Evolutionary conservation across 768 basidiomycete genomes (phyloP).

Genomic region (Imleria badia): DNA sequence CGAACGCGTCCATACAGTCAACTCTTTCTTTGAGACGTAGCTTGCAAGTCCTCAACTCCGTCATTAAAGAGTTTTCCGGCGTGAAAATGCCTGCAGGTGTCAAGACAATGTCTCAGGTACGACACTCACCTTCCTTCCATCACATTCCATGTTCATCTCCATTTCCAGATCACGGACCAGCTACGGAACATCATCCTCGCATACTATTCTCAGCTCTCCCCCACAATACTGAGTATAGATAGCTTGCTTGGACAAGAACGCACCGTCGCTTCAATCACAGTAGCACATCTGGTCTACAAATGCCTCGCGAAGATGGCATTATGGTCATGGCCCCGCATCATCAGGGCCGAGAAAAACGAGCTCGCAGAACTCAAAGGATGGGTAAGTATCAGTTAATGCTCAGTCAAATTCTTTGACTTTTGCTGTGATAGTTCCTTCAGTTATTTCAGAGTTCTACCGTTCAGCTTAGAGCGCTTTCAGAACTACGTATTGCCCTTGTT

Average conservation of each 20-base stretch:
- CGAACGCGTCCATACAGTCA: slow-evolving; percentile 42
- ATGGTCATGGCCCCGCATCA: slow-evolving; percentile 67
- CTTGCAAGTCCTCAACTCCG: slow-evolving; percentile 59
- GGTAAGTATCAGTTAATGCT: slow-evolving; percentile 39
- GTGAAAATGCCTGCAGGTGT: slow-evolving; percentile 71
- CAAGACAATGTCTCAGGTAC: slow-evolving; percentile 63
- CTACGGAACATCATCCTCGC: slow-evolving; percentile 54
- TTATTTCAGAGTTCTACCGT: slow-evolving; percentile 59
- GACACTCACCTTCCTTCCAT: slow-evolving; percentile 11
- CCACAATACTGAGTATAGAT: slow-evolving; percentile 33
- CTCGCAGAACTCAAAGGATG: slow-evolving; percentile 47
- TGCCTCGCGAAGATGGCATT: slow-evolving; percentile 64
- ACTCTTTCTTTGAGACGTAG: slow-evolving; percentile 56
- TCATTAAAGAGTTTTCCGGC: slow-evolving; percentile 68
- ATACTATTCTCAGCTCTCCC: slow-evolving; percentile 57
- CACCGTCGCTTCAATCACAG: slow-evolving; percentile 45
- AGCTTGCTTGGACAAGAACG: slow-evolving; percentile 37
- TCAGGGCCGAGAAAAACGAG: slow-evolving; percentile 44
- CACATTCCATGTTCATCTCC: neutral
- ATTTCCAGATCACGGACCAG: slow-evolving; percentile 25
- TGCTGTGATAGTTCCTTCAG: slow-evolving; percentile 48
- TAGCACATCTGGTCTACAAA: slow-evolving; percentile 75
- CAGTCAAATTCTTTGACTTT: slow-evolving; percentile 1
- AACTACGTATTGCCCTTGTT: slow-evolving; percentile 56
- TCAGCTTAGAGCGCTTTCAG: slow-evolving; percentile 55